Base-by-base conservation (phyloP, 495 filamentous ascomycete genomes). In the Penicillium atrosanguineum region DNA sequence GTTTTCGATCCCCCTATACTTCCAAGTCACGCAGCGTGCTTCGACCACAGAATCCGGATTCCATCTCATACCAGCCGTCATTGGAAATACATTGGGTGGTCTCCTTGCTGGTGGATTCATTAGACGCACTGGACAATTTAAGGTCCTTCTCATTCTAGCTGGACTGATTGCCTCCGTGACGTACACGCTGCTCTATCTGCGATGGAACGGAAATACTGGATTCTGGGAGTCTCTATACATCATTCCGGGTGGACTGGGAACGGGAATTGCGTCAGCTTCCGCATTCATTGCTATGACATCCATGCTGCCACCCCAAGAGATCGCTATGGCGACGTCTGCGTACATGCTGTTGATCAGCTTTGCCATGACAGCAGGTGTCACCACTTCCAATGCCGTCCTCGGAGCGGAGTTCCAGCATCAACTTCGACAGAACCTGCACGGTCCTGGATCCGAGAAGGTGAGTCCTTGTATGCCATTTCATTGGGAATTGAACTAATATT, bases 31-130 rank as follows among this genome's bases (percentile, higher is more conserved):
- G 0, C 57, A 71, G 4, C 62, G 71, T 0, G 75, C 75, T 6
- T 83, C 81, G 8, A 78, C 79, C 47, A 82, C 84, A 1, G 61
- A 67, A 0, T 78, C 85, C 0, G 87, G 86, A 1, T 73, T 74
- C 0, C 83, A 87, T 60, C 70, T 90, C 0, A 67, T 88, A 34
- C 85, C 85, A 0, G 81, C 85, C 12, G 83, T 89, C 1, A 61
- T 81, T 1, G 86, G 84, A 6, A 89, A 88, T 58, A 79, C 84
- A 0, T 42, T 87, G 2, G 87, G 85, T 4, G 84, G 83, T 1
- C 56, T 90, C 0, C 28, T 83, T 1, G 76, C 83, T 0, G 86
- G 87, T 0, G n/a, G 63, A 0, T 71, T 79, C 51, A 89, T 89
- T 53, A 46, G 51, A 31, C 78, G 79, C 29, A 85, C 83, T 0